Conservation (phyloP, 2,329 filamentous ascomycete genomes). For the Aaosphaeria arxii region DNA sequence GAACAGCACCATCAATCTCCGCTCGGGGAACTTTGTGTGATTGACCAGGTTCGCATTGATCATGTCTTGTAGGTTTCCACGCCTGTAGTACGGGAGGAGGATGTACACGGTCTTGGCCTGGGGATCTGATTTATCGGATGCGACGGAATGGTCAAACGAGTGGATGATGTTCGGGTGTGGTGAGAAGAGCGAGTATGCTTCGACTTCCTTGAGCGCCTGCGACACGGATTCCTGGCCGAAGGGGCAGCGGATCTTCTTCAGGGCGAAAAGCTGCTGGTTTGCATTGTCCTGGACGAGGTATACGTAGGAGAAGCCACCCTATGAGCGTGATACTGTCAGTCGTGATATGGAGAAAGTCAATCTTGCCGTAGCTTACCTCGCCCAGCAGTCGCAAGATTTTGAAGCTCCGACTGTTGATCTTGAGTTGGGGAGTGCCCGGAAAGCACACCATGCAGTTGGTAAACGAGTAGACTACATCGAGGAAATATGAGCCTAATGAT, state of each 20-base stretch:
- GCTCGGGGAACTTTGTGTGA: constrained; percentile 84
- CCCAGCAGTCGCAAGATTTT: constrained; percentile 92
- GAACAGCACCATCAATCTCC: constrained; percentile 83
- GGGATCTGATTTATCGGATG: constrained; percentile 65
- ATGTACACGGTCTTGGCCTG: constrained; percentile 94
- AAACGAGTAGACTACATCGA: constrained; percentile 86
- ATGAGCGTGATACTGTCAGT: constrained; percentile 2
- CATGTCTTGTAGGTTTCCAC: constrained; percentile 94
- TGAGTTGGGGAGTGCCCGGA: constrained; percentile 86
- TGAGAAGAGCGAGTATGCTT: constrained; percentile 89
- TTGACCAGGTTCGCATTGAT: constrained; percentile 99
- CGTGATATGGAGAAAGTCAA: neutral
- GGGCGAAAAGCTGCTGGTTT: constrained; percentile 79
- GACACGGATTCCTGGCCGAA: constrained; percentile 96
- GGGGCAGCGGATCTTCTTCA: constrained; percentile 98
- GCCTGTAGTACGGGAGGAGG: constrained; percentile 87
- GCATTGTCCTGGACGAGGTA: constrained; percentile 94
- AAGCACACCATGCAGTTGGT: constrained; percentile 97
- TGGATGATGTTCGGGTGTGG: constrained; percentile 83
- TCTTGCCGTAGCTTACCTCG: constrained; percentile 60
- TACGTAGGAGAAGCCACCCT: constrained; percentile 98
- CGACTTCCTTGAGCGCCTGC: constrained; percentile 93
- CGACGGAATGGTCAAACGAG: constrained; percentile 77
- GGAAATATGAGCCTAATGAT: constrained; percentile 58
- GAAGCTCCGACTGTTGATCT: constrained; percentile 92